Evolutionary conservation across 331 rosid species (phyloP), one percentile per base, ranked within the genome.

Genomic region (Quercus tomentella): DNA sequence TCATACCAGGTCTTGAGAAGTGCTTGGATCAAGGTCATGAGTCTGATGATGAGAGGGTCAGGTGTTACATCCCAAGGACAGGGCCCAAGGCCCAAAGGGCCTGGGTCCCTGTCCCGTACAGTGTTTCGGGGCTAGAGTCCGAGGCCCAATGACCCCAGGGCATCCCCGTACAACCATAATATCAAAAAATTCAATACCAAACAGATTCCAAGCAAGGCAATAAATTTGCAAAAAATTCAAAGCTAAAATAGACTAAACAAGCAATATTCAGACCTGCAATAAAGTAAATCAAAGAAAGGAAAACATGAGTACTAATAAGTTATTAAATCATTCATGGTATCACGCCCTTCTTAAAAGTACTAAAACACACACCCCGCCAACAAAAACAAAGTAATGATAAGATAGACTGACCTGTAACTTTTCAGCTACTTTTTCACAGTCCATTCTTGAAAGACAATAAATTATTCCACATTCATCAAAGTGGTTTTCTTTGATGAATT

Each of bases 391-490:
- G 26, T 5, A 49, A 35, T 43, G 65, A 84, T 31, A 41, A 58
- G 73, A 78, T 77, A 81, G 79, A 77, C 92, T 80, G 77, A 94
- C 99, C 97, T 91, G 96, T 69, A 95, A 88, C 73, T 82, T 95
- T 77, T 90, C 97, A 75, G 99, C 94, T 72, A 84, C 97, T 84
- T 95, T 95, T 91, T 95, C 99, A 77, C 97, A 95, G 87, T 92
- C 99, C 95, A 90, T 91, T 86, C 97, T 90, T 49, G 99, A 95
- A 81, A 95, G 99, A 83, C 99, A 95, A 85, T 93, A 95, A 82
- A 95, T 84, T 63, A 95, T 93, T 79, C 98, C 99, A 78, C 98
- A 93, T 79, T 96, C 99, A 83, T 96, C 97, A 75, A 83, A 89
- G 83, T 96, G 96, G 70, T 86, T 93, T 80, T 89, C 94, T 84